Percentiles rank a stretch among this genome's conserved stretches.
Conservation (phyloP, 75 land plant genomes). For the Selaginella tamariscina region DNA sequence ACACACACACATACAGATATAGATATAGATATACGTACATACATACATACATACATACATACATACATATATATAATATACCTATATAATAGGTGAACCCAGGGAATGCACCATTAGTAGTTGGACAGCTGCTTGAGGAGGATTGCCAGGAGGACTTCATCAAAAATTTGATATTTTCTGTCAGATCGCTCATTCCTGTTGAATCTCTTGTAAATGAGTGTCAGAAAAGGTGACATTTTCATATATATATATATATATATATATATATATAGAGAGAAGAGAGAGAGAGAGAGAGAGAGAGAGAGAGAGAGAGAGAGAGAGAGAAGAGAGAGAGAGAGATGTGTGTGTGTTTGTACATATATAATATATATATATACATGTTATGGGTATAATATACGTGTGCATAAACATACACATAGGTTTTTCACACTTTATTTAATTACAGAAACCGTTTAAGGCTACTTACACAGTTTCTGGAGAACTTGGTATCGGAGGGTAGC, state of each 20-base stretch:
- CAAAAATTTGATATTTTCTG: constrained; percentile 2
- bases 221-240: not conserved
- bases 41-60: too few species aligned
- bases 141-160: constrained; percentile 5
- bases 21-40: too few species aligned
- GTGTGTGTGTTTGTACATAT: too few species aligned
- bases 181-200: constrained; percentile 4
- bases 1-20: too few species aligned
- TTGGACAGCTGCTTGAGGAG: constrained; percentile 7
- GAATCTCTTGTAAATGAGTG: constrained; percentile 7
- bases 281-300: too few species aligned
- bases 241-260: too few species aligned
- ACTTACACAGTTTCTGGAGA: not conserved
- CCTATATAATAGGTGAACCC: not conserved
- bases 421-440: not conserved
- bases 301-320: too few species aligned
- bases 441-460: constrained; percentile 5
- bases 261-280: too few species aligned
- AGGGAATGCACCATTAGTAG: not conserved
- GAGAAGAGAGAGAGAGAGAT: too few species aligned
- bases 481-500: constrained; percentile 6
- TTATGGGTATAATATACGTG: not conserved
- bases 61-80: too few species aligned
- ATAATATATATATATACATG: too few species aligned
- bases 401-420: not conserved